Evolutionary conservation across 306 rosid genomes (phyloP), one percentile per base, ranked within the genome.

Genomic region (Gillenia trifoliata): DNA sequence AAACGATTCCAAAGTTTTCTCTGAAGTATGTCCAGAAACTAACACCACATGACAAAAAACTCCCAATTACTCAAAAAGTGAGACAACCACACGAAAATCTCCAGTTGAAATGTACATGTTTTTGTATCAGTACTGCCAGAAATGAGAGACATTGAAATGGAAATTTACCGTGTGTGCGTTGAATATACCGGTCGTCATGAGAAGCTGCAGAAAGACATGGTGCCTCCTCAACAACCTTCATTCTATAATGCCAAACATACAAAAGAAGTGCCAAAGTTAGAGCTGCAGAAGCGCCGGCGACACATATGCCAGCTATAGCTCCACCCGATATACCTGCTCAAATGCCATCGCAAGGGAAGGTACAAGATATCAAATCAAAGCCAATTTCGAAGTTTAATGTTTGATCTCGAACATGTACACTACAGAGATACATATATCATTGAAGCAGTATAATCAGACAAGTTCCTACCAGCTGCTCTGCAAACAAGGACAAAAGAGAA

Each of bases 391-490:
- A 62, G 49, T 70, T 19, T 70, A 56, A 47, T 72, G 30, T 59
- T 70, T 63, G 17, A 38, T 22, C 65, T 54, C 70, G 67, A 47
- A n/a, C n/a, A n/a, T n/a, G n/a, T n/a, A n/a, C n/a, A n/a, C n/a
- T n/a, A n/a, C n/a, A 5, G 54, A 17, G 1, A 62, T 41, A 38
- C 26, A 70, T 66, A 71, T 56, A 76, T 75, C 60, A 31, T 19
- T 34, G 47, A n/a, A 68, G 67, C 30, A 81, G 74, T 49, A 64
- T 38, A 38, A 49, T 10, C 60, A 68, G 68, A 79, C 70, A 79
- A 38, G 80, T 66, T 71, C 64, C 75, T 75, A 50, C 74, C 81
- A 88, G 89, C 96, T 91, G 93, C 81, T 47, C 96, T 91, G 96
- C 87, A 85, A 83, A 83, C 73, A 74, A 54, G 11, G 73, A 30